Evolutionary conservation across 2,329 filamentous ascomycete genomes (phyloP).

Genomic region (Alternaria arborescens): DNA sequence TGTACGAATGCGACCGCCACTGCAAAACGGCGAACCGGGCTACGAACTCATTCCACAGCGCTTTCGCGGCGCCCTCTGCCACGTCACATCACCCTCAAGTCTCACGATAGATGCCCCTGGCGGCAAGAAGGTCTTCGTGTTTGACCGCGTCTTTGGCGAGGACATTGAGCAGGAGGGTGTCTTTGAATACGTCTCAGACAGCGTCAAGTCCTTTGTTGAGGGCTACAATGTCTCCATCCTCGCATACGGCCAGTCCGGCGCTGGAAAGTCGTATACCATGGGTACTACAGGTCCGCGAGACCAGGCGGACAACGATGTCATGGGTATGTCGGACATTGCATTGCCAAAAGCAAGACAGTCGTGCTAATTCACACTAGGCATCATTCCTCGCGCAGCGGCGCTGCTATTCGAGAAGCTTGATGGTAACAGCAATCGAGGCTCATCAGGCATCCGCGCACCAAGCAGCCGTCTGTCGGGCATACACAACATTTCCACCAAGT

Average conservation of each 20-base stretch:
- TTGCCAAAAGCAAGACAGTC: background rate
- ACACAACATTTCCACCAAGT: constrained; percentile 52
- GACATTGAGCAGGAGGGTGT: constrained; percentile 86
- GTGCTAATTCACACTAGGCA: constrained; percentile 67
- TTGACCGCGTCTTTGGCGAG: constrained; percentile 91
- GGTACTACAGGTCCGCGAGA: constrained; percentile 88
- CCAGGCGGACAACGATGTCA: constrained; percentile 72
- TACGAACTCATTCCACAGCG: constrained; percentile 95
- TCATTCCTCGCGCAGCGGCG: constrained; percentile 90
- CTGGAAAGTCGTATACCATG: constrained; percentile 99
- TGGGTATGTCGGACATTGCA: constrained; percentile 70
- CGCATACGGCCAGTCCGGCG: constrained; percentile 96
- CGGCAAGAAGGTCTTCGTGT: constrained; percentile 93
- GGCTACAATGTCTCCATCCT: constrained; percentile 98
- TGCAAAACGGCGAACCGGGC: constrained; percentile 84
- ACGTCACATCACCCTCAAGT: constrained; percentile 84
- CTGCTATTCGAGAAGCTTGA: constrained; percentile 89
- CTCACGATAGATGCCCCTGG: constrained; percentile 89
- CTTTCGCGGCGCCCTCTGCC: constrained; percentile 92
- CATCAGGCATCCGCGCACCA: constrained; percentile 75
- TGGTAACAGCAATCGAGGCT: constrained; percentile 65
- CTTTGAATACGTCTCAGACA: constrained; percentile 93
- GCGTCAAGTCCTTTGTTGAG: constrained; percentile 87
- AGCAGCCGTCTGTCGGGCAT: constrained; percentile 71
- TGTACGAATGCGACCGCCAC: constrained; percentile 88